Evolutionary conservation across 176 grass and related monocot species (phyloP).

Genomic region (Cenchrus fungigraminus): DNA sequence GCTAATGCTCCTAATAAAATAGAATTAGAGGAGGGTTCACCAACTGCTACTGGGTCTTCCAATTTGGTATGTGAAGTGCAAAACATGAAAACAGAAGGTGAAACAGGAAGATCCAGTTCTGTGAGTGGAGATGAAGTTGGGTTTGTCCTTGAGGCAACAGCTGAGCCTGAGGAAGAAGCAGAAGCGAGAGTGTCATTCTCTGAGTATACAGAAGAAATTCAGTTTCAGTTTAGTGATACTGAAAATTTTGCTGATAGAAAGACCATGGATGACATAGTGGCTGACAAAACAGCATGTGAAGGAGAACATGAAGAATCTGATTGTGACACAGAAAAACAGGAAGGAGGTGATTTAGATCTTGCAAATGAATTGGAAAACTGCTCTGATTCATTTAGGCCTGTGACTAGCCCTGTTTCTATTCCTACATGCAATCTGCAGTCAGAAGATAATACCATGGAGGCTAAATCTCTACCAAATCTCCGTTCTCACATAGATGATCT

Average conservation of each 20-base stretch:
- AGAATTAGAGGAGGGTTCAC: slow-evolving; percentile 28
- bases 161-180: slow-evolving; percentile 40
- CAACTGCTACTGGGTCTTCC: slow-evolving; percentile 23
- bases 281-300: slow-evolving; percentile 36
- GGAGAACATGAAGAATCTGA: slow-evolving; percentile 47
- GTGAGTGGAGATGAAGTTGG: slow-evolving; percentile 23
- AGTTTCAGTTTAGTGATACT: slow-evolving; percentile 76
- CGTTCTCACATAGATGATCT: slow-evolving; percentile 73
- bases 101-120: slow-evolving; percentile 31
- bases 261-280: slow-evolving; percentile 26
- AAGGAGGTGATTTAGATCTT: slow-evolving; percentile 15
- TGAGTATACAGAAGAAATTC: slow-evolving; percentile 68
- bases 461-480: slow-evolving; percentile 74
- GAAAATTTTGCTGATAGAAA: slow-evolving; percentile 65
- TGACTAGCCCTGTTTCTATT: slow-evolving; percentile 68
- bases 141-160: slow-evolving; percentile 20
- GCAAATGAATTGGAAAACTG: slow-evolving; percentile 36
- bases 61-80: slow-evolving; percentile 35
- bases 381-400: slow-evolving; percentile 44
- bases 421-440: slow-evolving; percentile 40
- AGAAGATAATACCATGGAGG: slow-evolving; percentile 44
- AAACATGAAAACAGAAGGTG: slow-evolving; percentile 23
- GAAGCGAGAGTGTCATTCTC: slow-evolving; percentile 34
- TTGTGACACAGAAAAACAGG: slow-evolving; percentile 47
- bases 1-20: slow-evolving; percentile 22